phyloP scores from a whole-genome alignment of 2,329 filamentous ascomycete species.

The Aspergillus spinulosporus region DNA sequence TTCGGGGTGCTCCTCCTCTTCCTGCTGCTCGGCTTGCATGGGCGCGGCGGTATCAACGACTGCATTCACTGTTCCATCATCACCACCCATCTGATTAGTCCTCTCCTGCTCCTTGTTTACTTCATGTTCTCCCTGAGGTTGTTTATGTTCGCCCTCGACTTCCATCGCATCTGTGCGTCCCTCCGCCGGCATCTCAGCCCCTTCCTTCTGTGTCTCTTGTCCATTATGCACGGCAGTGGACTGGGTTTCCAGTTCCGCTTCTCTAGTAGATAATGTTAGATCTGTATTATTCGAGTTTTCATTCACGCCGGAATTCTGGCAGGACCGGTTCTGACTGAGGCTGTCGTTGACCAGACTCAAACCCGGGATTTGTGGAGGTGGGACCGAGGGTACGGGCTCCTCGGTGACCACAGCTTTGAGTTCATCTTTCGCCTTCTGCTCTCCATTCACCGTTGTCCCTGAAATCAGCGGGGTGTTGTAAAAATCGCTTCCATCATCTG shows the following conservation, averaged over 20 bases:
- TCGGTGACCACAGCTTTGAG: constrained; percentile 16
- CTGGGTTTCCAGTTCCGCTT: background rate
- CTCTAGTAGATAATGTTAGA: too few relatives aligned
- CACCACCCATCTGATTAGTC: constrained; percentile 1
- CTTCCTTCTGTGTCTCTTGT: constrained; percentile 5
- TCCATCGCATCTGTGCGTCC: constrained; percentile 29
- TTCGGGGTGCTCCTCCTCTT: constrained; percentile 63
- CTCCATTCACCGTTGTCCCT: constrained; percentile 29
- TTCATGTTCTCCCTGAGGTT: constrained; percentile 10
- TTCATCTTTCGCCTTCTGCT: constrained; percentile 8
- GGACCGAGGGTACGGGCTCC: constrained; percentile 19
- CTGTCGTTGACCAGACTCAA: constrained; percentile 35
- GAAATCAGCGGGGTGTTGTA: constrained; percentile 41
- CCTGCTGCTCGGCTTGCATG: constrained; percentile 24
- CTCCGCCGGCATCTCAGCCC: constrained; percentile 10
- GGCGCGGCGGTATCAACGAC: constrained; percentile 14
- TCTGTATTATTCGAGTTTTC: background rate
- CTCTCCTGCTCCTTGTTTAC: constrained; percentile 3
- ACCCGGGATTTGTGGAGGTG: constrained; percentile 37
- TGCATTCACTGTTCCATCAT: constrained; percentile 9
- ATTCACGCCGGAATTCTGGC: constrained; percentile 5
- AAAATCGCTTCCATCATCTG: constrained; percentile 44
- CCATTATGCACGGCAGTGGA: background rate
- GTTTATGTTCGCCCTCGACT: constrained; percentile 24
- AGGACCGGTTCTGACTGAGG: constrained; percentile 16